These are phyloP conservation scores for Lactarius sanguifluus DNA, from an alignment of 768 basidiomycete species.

Conservation along the genomic window DNA sequence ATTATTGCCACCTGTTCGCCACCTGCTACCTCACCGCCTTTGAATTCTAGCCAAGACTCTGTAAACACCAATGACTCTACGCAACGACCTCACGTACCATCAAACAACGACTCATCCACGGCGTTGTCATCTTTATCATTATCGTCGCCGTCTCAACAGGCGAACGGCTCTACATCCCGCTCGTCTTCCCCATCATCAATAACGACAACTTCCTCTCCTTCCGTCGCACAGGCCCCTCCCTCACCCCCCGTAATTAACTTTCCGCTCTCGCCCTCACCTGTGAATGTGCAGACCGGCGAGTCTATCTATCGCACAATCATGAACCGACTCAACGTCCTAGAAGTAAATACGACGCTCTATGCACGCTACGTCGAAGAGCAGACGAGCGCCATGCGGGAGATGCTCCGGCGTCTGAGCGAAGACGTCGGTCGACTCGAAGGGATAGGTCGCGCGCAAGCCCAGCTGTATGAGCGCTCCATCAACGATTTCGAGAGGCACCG, in stretches of 20 bases:
- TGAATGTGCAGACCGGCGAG: slow-evolving; percentile 48
- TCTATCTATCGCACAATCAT: slow-evolving; percentile 96
- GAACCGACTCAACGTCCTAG: slow-evolving; percentile 83
- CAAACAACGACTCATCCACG: slow-evolving; percentile 11
- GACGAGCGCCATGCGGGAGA: slow-evolving; percentile 67
- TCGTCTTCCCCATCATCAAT: slow-evolving; percentile 3
- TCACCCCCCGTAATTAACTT: slow-evolving; percentile 8
- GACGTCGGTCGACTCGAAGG: slow-evolving; percentile 78
- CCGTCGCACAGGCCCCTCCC: slow-evolving; percentile 15
- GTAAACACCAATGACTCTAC: neutral
- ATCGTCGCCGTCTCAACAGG: slow-evolving; percentile 9
- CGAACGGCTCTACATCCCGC: slow-evolving; percentile 7
- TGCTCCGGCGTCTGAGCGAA: slow-evolving; percentile 71
- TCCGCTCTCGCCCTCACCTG: slow-evolving; percentile 29
- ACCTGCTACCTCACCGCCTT: neutral
- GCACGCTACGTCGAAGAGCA: slow-evolving; percentile 90
- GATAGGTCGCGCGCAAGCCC: slow-evolving; percentile 66
- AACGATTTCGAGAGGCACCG: slow-evolving; percentile 70
- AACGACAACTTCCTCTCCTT: slow-evolving; percentile 23
- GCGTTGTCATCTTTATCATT: slow-evolving; percentile 24
- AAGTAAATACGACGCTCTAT: slow-evolving; percentile 84
- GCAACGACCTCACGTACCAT: slow-evolving; percentile 6
- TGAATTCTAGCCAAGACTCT: neutral
- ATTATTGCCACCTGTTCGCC: slow-evolving; percentile 1
- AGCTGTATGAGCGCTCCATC: slow-evolving; percentile 61